Base-by-base conservation (phyloP, 305 asterid genomes). In the Fraxinus baroniana region DNA sequence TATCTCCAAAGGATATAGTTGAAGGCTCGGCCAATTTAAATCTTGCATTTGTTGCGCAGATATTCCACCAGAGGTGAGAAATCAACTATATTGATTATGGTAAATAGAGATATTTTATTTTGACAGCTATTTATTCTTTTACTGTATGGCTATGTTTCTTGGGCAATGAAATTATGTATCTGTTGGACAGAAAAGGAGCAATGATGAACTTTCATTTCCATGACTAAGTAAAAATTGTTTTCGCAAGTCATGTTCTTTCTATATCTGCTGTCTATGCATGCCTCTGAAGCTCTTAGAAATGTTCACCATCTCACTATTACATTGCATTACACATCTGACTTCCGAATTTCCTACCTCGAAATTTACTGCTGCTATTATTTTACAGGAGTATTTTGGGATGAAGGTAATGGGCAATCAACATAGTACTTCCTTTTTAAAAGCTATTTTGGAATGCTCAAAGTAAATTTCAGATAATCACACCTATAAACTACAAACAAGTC, bases 1-100 rank as follows among this genome's bases (percentile, higher is more conserved):
- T 95, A 79, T 83, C 90, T 18, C 97, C 98, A 73, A 90, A 93
- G 85, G 99, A 95, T 84, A 95, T 95, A 37, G 97, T 87, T 77
- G 97, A 95, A 71, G 99, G 99, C 33, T 93, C 98, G 37, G 64
- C 91, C 79, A 94, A 94, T 86, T 85, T 95, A 87, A 95, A 95
- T 88, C 97, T 95, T 87, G 98, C 99, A 81, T 95, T 95, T 84
- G 97, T 95, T 84, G 98, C 99, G 15, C 97, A 94, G 86, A 93
- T 95, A 84, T 95, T 95, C 87, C 99, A 95, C 84, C 96, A 92
- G 86, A 94, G 99, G 99, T 94, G 88, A 74, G 77, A 74, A 85
- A 3, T 71, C 74, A 78, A 64, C 77, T 83, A 8, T 24, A 64
- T 7, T 64, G 33, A 22, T 64, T 26, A 64, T 64, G 73, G 15